These are phyloP conservation scores for Pinus taeda DNA, from an alignment of 75 land plant species.

Conservation along the genomic window DNA sequence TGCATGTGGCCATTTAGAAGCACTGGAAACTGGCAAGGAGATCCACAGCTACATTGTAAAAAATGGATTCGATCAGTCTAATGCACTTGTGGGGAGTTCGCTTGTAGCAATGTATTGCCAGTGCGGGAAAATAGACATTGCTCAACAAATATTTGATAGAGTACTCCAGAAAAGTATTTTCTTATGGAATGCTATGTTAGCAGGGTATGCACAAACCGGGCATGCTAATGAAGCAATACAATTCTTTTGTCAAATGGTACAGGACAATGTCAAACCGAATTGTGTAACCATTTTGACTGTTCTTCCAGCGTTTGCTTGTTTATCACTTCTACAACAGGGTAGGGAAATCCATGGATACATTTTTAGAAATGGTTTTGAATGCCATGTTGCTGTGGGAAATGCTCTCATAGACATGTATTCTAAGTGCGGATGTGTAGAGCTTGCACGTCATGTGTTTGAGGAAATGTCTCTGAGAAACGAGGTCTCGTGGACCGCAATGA, in stretches of 20 bases:
- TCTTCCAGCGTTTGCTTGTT: constrained; percentile 16
- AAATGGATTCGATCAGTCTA: constrained; percentile 4
- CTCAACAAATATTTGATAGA: constrained; percentile 2
- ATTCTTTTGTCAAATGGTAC: constrained; percentile 20
- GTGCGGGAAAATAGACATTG: constrained; percentile 8
- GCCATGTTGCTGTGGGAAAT: constrained; percentile 16
- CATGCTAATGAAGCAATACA: constrained; percentile 13
- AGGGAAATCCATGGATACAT: constrained; percentile 15
- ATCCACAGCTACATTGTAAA: constrained; percentile 6
- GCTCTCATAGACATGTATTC: constrained; percentile 26
- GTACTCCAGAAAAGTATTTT: not conserved
- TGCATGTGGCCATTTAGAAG: constrained; percentile 7
- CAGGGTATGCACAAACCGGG: constrained; percentile 16
- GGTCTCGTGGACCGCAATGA: constrained; percentile 24
- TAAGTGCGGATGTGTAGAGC: constrained; percentile 16
- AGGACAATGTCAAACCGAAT: constrained; percentile 14
- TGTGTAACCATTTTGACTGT: constrained; percentile 12
- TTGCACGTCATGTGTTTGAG: constrained; percentile 7
- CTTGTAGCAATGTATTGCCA: constrained; percentile 16
- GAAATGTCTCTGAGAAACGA: constrained; percentile 5
- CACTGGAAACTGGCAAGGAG: constrained; percentile 1
- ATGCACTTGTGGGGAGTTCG: constrained; percentile 10
- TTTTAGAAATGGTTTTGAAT: constrained; percentile 1
- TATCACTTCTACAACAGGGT: constrained; percentile 20
- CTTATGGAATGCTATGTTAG: constrained; percentile 19